A percentile compares a stretch with the other conserved stretches of the same genome.
phyloP scores from a whole-genome alignment of 306 rosid species.

The Gleditsia sinensis region DNA sequence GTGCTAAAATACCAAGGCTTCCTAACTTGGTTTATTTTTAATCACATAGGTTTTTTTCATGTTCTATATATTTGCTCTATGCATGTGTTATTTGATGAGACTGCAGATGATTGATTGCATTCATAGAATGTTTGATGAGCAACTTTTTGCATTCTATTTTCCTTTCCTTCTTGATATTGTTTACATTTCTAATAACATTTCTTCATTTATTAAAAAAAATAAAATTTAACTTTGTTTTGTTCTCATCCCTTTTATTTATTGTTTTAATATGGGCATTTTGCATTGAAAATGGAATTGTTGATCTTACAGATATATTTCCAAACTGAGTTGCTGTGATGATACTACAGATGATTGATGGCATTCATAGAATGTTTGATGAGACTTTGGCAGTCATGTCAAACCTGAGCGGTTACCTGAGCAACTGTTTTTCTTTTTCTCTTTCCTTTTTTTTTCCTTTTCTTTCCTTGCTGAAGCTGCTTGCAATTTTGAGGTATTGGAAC shows the following conservation, averaged over 20 bases:
- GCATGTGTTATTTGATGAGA: too few species aligned
- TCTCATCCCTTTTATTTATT: not conserved
- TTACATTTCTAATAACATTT: not conserved
- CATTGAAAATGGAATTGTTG: not conserved
- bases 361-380: conserved; percentile 37
- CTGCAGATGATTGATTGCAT: conserved; percentile 25
- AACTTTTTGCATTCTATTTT: conserved; percentile 4
- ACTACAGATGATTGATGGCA: conserved; percentile 32
- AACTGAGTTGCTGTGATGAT: conserved; percentile 40
- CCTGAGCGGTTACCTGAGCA: conserved; percentile 57
- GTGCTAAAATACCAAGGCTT: too few species aligned
- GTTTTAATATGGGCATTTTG: not conserved
- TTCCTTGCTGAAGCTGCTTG: not conserved
- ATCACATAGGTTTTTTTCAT: too few species aligned
- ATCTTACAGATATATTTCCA: not conserved
- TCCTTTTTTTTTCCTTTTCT: too few species aligned
- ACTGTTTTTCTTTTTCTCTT: not conserved
- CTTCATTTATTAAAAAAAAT: not conserved
- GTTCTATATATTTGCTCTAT: too few species aligned
- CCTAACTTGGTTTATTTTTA: too few species aligned
- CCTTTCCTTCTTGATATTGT: not conserved
- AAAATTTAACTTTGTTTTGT: not conserved
- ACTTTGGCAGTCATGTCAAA: conserved; percentile 41
- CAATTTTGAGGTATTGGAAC: not conserved
- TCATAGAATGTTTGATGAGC: conserved; percentile 41